Base-by-base conservation (phyloP, 805 yeast genomes). In the Candida namnaoensis region DNA sequence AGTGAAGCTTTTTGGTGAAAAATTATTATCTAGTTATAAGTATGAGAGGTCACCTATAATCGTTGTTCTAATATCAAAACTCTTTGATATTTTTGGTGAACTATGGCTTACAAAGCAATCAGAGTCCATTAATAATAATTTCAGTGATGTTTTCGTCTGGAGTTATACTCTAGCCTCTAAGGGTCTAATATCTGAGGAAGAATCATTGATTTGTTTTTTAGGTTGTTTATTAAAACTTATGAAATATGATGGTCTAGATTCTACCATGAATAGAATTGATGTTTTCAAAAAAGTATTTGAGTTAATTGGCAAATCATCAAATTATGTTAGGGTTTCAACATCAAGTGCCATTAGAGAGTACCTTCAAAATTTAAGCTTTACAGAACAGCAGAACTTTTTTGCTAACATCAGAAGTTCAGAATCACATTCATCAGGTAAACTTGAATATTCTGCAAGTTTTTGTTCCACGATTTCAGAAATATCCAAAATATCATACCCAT, bases 121-220 rank as follows among this genome's bases (percentile, higher is more conserved):
- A 8, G 52, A 47, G 1, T 52, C 51, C 2, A 50, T 72, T 7
- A 47, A 53, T 15, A 62, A 62, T 4, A 81, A 76, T 38, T 67
- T 69, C 36, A 52, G 50, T 33, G 83, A 78, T 47, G 65, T 80
- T 15, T 60, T 67, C 34, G 53, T 60, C 1, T 80, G 76, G 69
- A 45, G 77, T 8, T 35, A 63, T 3, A 49, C 57, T 14, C 58
- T 78, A 38, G 65, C 67, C 5, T 58, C 61, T 1, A 72, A 66
- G 30, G 50, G 56, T 3, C 55, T 72, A 38, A 56, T 78, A 12
- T 50, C 61, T 39, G 70, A 77, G 1, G 67, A 62, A 23, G 19
- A 24, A 2, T 61, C 74, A 1, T 47, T 52, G 4, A 24, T 50
- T 2, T 58, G 56, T 23, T 57, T 70, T 19, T 52, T 68, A 4